Percentiles rank a stretch among this genome's conserved stretches.
These are phyloP conservation scores for Pseudogymnoascus sp. DNA, from an alignment of 2,329 filamentous ascomycete genomes.

Conservation along the genomic window DNA sequence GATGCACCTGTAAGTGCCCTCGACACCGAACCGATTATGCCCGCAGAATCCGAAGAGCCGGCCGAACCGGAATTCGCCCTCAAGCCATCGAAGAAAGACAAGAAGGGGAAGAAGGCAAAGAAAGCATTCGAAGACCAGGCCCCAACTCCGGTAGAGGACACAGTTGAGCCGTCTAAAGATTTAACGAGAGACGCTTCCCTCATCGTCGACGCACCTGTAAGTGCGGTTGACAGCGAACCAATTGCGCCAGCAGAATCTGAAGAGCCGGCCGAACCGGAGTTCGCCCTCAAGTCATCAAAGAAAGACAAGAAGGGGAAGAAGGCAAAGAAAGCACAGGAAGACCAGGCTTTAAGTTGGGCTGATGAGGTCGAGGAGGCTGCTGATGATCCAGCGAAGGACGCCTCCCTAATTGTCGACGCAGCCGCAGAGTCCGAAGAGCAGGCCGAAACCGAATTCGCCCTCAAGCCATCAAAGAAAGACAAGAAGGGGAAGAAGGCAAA, in stretches of 20 bases:
- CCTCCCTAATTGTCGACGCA: not conserved
- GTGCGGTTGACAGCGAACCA: not conserved
- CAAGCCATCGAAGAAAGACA: constrained; percentile 17
- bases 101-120: constrained; percentile 35
- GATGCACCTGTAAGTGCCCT: not conserved
- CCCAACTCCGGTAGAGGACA: not conserved
- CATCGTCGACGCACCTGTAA: not conserved
- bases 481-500: constrained; percentile 35
- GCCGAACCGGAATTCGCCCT: not conserved
- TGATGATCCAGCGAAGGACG: not conserved
- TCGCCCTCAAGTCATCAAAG: constrained; percentile 22
- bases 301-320: constrained; percentile 38
- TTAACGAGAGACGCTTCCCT: not conserved
- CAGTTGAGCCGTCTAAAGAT: not conserved
- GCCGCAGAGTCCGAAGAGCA: not conserved
- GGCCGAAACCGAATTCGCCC: not conserved
- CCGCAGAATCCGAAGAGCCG: not conserved
- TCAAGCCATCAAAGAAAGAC: constrained; percentile 30
- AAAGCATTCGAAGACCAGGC: not conserved
- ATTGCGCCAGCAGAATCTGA: not conserved
- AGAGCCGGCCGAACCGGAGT: not conserved
- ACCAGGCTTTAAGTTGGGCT: not conserved
- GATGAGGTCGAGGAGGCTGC: not conserved
- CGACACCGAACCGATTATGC: not conserved
- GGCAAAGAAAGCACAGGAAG: not conserved